Evolutionary conservation across 495 filamentous ascomycete species (phyloP), one percentile per base, ranked within the genome.

Genomic region (Penicillium herquei): DNA sequence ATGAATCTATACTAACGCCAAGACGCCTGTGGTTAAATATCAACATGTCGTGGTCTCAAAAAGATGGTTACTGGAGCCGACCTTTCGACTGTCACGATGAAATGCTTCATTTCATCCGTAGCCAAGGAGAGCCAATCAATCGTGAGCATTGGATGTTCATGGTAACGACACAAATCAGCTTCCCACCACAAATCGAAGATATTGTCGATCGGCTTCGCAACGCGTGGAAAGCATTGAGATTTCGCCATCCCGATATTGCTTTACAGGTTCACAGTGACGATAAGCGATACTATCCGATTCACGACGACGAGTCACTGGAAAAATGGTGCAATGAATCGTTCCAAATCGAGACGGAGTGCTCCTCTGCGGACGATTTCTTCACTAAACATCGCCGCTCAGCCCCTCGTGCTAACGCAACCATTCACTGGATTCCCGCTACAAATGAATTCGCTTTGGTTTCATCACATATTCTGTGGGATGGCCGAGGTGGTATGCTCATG

Each of bases 181-280:
- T 14, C 26, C 4, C 11, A 32, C 2, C 45, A 34, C 3, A n/a
- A n/a, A 30, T n/a, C n/a, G 12, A 46, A 13, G 32, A 16, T 49
- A 34, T 34, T 14, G 26, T 14, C 3, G 3, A 9, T 16, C 12
- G n/a, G 14, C 26, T 49, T 3, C 45, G 30, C 3, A 34, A 33
- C 8, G 45, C 45, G 3, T 49, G 45, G 45, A 49, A 49, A 34
- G 21, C 45, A 49, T 11, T 49, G n/a, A 14, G 45, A 16, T 33
- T 49, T 13, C 10, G 4, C 12, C 30, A 33, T 34, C 45, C 45
- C 2, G 45, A 49, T 34, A 49, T 49, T 34, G 45, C 45, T 32
- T 7, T 34, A 4, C 2, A 49, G 11, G n/a, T 34, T 10, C 26
- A 49, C 10, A 12, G 5, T 4, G 13, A 11, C n/a, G 45, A 49